phyloP scores from a whole-genome alignment of 495 filamentous ascomycete species.

The Tetracladium setigerum region DNA sequence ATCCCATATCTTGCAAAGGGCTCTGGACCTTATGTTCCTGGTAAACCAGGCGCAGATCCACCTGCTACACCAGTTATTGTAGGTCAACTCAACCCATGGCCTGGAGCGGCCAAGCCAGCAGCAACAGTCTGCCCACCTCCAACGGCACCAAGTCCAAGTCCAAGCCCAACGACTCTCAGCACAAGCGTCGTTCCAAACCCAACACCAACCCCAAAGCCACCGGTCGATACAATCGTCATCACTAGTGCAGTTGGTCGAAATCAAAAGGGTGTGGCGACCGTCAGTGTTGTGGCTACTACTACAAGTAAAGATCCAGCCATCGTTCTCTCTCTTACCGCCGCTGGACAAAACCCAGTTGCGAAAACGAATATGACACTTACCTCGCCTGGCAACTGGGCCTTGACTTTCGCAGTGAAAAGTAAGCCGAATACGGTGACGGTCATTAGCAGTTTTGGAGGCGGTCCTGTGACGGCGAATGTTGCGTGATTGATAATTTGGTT shows the following conservation, averaged over 20 bases:
- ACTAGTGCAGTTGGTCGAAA: background rate
- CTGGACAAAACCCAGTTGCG: background rate
- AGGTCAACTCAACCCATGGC: background rate
- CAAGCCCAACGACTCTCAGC: constrained; percentile 2
- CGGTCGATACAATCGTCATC: background rate
- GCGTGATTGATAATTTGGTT: too few relatives aligned
- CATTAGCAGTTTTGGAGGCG: background rate
- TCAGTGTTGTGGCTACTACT: background rate
- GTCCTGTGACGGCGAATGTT: background rate
- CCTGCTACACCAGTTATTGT: constrained; percentile 10
- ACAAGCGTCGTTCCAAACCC: background rate
- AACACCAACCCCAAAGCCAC: background rate
- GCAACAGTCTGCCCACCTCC: background rate
- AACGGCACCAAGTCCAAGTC: background rate
- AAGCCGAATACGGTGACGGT: background rate
- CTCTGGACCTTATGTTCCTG: background rate
- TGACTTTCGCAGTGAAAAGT: background rate
- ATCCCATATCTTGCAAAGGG: background rate
- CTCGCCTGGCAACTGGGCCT: background rate
- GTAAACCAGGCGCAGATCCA: constrained; percentile 6
- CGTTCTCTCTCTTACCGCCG: background rate
- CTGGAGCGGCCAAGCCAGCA: background rate
- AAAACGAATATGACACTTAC: background rate
- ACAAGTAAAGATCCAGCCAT: background rate
- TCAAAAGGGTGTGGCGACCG: background rate